A percentile compares a stretch with the other conserved stretches of the same genome.
These are phyloP conservation scores for Cairneyella variabilis DNA, from an alignment of 495 filamentous ascomycete species.

Conservation along the genomic window DNA sequence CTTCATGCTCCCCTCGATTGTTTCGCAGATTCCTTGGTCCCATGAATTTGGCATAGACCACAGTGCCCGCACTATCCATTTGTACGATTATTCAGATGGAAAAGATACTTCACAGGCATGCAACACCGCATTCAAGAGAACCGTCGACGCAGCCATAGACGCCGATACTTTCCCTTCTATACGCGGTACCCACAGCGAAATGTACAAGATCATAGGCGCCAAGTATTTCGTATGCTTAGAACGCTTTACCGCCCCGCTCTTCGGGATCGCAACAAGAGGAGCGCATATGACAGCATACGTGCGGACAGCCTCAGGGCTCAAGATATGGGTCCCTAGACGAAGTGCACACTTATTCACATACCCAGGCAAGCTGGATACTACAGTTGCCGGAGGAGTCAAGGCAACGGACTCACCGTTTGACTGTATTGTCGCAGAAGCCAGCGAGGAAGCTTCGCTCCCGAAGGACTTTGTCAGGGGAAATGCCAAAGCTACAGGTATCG, in stretches of 20 bases:
- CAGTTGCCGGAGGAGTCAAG: conserved; percentile 51
- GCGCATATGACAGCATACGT: conserved; percentile 47
- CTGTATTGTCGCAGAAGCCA: conserved; percentile 44
- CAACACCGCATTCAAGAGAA: conserved; percentile 29
- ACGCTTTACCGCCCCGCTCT: conserved; percentile 40
- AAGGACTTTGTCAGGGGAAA: conserved; percentile 27
- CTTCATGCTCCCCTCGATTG: conserved; percentile 35
- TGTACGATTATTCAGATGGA: conserved; percentile 15
- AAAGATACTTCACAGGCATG: conserved; percentile 16
- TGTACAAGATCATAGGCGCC: conserved; percentile 38
- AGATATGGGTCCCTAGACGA: conserved; percentile 49
- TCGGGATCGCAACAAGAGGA: conserved; percentile 45
- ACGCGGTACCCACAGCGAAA: conserved; percentile 39
- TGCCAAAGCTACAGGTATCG: conserved; percentile 13
- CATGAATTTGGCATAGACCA: conserved; percentile 32
- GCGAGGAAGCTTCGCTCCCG: conserved; percentile 47
- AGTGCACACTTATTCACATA: conserved; percentile 41
- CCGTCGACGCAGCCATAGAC: conserved; percentile 34
- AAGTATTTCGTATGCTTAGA: conserved; percentile 38
- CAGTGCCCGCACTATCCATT: conserved; percentile 26
- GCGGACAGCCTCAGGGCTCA: conserved; percentile 23
- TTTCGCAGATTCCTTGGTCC: conserved; percentile 41
- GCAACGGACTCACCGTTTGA: conserved; percentile 38
- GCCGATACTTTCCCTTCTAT: conserved; percentile 33
- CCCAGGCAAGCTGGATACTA: conserved; percentile 48